Evolutionary conservation across 352 stramenopile genomes (phyloP), one percentile per base, ranked within the genome.

Genomic region (Pythium pyrilobum): DNA sequence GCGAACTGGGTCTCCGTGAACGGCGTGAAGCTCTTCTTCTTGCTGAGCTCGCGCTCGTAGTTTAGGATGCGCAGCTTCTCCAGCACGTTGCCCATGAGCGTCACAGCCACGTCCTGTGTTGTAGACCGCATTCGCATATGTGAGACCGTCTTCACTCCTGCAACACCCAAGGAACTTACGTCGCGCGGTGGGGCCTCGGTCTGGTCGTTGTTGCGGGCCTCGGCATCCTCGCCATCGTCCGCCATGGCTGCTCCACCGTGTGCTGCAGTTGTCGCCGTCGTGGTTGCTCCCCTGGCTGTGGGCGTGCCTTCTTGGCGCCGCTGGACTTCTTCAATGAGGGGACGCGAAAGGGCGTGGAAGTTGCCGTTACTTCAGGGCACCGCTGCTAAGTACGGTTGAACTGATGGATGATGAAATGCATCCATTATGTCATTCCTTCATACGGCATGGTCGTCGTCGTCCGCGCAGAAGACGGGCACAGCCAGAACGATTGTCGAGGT

Each of bases 1-100:
- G 81, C 83, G 43, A 92, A 93, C 49, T 92, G 78, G 27, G 74
- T 89, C 62, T 91, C 79, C 6, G 66, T 80, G 59, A 82, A 89
- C 37, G 70, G 71, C 40, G 63, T 45, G 24, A 89, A 80, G 64
- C 62, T 77, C 51, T 89, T 92, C 67, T 90, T 91, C 54, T 74
- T 71, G 62, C 69, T 66, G 32, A 92, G 64, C 34, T 93, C 81
- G 38, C 75, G 71, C 28, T 93, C 83, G 58, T 92, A 93, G 44
- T 77, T 69, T 56, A 92, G 62, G 27, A 90, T 78, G 13, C 79
- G 79, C 28, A 93, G 69, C 64, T 93, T 93, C 63, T 92, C 81
- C 10, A 93, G 63, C 45, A 87, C 82, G 59, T 87, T 90, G 33
- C 80, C 77, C 80, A 93, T 93, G 52, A 88, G 61, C 36, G 76